Conservation (phyloP, 768 basidiomycete species). For the Obba rivulosa region DNA sequence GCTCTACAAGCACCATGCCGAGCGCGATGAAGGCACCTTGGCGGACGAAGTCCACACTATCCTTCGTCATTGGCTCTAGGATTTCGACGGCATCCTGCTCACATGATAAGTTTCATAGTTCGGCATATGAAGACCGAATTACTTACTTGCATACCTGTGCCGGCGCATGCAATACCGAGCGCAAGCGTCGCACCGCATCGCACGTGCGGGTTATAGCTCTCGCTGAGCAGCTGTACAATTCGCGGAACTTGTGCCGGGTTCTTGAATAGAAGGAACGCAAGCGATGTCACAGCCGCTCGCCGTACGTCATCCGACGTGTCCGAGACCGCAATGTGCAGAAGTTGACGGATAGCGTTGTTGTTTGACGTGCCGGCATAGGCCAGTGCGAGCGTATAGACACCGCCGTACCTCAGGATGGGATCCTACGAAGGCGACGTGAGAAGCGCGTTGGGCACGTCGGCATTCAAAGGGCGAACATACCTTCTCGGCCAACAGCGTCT, state of each 20-base stretch:
- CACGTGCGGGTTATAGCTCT: slow-evolving; percentile 99
- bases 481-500: slow-evolving; percentile 78
- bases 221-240: slow-evolving; percentile 93
- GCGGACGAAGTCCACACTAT: slow-evolving; percentile 96
- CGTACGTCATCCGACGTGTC: slow-evolving; percentile 98
- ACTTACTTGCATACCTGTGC: slow-evolving; percentile 86
- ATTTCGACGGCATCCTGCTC: slow-evolving; percentile 90
- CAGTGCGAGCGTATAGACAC: slow-evolving; percentile 92
- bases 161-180: slow-evolving; percentile 94
- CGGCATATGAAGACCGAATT: too few relatives aligned
- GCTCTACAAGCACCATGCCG: slow-evolving; percentile 95
- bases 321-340: slow-evolving; percentile 95
- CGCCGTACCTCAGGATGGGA: slow-evolving; percentile 94
- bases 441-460: background rate
- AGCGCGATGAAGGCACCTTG: slow-evolving; percentile 95
- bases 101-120: background rate
- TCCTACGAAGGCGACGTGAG: slow-evolving; percentile 50
- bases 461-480: slow-evolving; percentile 36
- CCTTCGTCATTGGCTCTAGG: slow-evolving; percentile 96
- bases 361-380: slow-evolving; percentile 96
- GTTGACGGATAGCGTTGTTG: slow-evolving; percentile 86
- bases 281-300: slow-evolving; percentile 90
- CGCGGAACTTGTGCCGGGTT: slow-evolving; percentile 94
- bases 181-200: slow-evolving; percentile 96
- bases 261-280: slow-evolving; percentile 96